Base-by-base conservation (phyloP, 495 filamentous ascomycete species). In the Evernia prunastri region DNA sequence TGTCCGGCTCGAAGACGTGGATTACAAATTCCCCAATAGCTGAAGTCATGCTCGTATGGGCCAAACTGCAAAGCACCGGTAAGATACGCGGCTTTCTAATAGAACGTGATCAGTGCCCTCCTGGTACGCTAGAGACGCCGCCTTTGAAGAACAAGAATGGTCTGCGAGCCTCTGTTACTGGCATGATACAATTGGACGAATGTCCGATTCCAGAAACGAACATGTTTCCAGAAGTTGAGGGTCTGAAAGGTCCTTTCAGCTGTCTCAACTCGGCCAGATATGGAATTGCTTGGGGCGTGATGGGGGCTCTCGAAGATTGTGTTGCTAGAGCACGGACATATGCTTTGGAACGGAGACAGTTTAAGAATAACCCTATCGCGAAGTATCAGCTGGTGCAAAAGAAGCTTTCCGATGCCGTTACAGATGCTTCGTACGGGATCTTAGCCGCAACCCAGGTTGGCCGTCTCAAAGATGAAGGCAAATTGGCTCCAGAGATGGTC, bases 311-410 rank as follows among this genome's bases (percentile, higher is more conserved):
- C 29, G 94, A 97, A 76, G 95, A 98, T 72, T 92, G 89, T 68
- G 83, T 98, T 58, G 72, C 77, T 13, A 80, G 93, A 64, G 86
- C 94, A 3, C 84, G 93, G 63, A 86, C 84, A 20, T 98, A 98
- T 73, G 86, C 92, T 23, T 78, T 98, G 36, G 90, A 96, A 75
- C 82, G 94, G 61, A 93, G 89, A 75, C 94, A 98, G 75, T 98
- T 98, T 84, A 96, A 95, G 78, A 86, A 87, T 42, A 97, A 97
- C 72, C 90, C 94, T 2, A 79, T 98, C 47, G 94, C 94, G 40
- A 97, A 93, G 78, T 98, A 97, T 69, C 94, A 98, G 75, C 83
- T 98, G n/a, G 83, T 98, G 47, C 94, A 98, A 79, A 97, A 96
- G 84, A 98, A 98, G 78, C 78, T 98, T 64, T 87, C 92, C 0